These are phyloP conservation scores for Cladosporium velox DNA, from an alignment of 2,329 filamentous ascomycete genomes.

Conservation along the genomic window DNA sequence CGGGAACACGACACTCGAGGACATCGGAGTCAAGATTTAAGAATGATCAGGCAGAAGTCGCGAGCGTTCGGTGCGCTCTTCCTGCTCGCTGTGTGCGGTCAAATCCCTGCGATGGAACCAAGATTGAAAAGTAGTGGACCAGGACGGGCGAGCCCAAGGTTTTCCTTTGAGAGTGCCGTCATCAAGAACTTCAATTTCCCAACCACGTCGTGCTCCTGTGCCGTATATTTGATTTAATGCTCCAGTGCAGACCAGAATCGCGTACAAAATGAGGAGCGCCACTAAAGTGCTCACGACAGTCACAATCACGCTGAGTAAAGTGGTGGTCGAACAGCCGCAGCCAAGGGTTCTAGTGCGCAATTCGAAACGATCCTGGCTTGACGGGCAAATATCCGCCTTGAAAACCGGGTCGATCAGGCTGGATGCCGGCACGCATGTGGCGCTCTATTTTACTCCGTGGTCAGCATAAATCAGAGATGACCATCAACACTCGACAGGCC, in stretches of 20 bases:
- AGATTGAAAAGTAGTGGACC: slow-evolving; percentile 17
- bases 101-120: slow-evolving; percentile 25
- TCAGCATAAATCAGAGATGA: not conserved
- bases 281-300: slow-evolving; percentile 47
- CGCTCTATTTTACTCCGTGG: slow-evolving; percentile 29
- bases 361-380: slow-evolving; percentile 48
- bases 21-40: slow-evolving; percentile 2
- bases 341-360: slow-evolving; percentile 47
- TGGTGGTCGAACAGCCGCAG: slow-evolving; percentile 50
- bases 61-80: slow-evolving; percentile 35
- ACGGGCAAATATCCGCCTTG: slow-evolving; percentile 36
- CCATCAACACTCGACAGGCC: not conserved
- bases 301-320: slow-evolving; percentile 46
- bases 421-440: slow-evolving; percentile 46
- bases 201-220: slow-evolving; percentile 29
- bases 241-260: slow-evolving; percentile 25
- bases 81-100: slow-evolving; percentile 41
- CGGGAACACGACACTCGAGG: not conserved
- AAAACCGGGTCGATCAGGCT: slow-evolving; percentile 45
- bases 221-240: slow-evolving; percentile 33
- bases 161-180: slow-evolving; percentile 29
- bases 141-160: slow-evolving; percentile 27
- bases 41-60: slow-evolving; percentile 30
- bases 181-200: slow-evolving; percentile 35
- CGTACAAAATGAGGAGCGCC: slow-evolving; percentile 41